These are phyloP conservation scores for Cystofilobasidium capitatum DNA, from an alignment of 768 basidiomycete genomes.

Conservation along the genomic window DNA sequence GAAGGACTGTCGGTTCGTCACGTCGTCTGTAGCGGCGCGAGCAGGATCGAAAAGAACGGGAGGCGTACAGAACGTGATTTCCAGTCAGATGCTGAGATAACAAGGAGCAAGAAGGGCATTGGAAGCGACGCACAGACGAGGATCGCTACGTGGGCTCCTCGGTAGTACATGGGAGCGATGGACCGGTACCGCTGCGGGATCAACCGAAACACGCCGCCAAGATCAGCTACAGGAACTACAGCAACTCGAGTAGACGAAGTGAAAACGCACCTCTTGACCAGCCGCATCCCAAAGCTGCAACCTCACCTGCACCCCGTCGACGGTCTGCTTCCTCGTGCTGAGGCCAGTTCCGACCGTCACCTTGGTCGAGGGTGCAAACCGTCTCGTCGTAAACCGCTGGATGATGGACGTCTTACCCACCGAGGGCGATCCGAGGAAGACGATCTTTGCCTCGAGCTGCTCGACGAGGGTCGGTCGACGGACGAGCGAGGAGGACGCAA, in stretches of 20 bases:
- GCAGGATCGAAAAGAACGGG: background rate
- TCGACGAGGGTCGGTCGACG: conserved; percentile 7
- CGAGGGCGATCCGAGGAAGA: conserved; percentile 30
- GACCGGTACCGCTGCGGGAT: conserved; percentile 29
- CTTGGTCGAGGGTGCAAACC: conserved; percentile 29
- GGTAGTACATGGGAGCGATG: conserved; percentile 38
- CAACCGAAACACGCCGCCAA: no score
- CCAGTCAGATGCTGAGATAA: no score
- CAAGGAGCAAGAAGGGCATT: background rate
- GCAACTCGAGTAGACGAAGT: no score
- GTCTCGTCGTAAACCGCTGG: conserved; percentile 33
- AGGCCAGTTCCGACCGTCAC: conserved; percentile 35
- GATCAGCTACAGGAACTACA: no score
- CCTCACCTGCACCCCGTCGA: conserved; percentile 30
- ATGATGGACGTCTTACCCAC: conserved; percentile 38
- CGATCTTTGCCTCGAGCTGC: conserved; percentile 37
- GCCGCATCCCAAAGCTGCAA: conserved; percentile 39
- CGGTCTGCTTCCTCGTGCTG: conserved; percentile 35
- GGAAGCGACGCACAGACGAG: conserved; percentile 59
- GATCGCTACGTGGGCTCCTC: conserved; percentile 60
- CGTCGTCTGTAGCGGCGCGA: conserved; percentile 52
- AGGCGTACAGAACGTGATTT: background rate
- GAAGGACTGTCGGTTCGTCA: conserved; percentile 78
- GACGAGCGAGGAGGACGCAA: background rate
- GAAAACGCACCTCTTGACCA: no score